phyloP scores from a whole-genome alignment of 2,329 filamentous ascomycete species.

The Sclerotiophoma versabilis region DNA sequence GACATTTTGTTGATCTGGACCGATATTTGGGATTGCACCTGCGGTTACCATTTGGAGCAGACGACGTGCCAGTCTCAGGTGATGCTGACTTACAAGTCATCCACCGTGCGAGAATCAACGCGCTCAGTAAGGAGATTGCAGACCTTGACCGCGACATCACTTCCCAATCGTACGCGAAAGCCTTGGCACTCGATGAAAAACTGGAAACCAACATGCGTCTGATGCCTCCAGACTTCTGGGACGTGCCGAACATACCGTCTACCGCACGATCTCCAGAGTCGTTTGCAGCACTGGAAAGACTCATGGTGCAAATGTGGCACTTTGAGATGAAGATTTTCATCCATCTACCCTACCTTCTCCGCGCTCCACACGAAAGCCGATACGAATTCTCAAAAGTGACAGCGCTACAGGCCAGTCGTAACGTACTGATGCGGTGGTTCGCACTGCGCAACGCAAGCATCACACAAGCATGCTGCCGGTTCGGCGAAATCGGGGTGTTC shows the following conservation, averaged over 20 bases:
- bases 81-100: conserved; percentile 28
- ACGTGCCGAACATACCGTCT: conserved; percentile 45
- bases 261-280: conserved; percentile 42
- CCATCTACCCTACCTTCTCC: conserved; percentile 44
- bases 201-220: conserved; percentile 40
- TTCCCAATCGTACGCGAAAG: conserved; percentile 41
- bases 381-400: conserved; percentile 47
- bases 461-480: conserved; percentile 45
- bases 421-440: conserved; percentile 48
- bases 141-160: conserved; percentile 42
- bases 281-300: conserved; percentile 33
- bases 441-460: conserved; percentile 44
- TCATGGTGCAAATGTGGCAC: conserved; percentile 47
- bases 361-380: conserved; percentile 39
- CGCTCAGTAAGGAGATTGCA: conserved; percentile 33
- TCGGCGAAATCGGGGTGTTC: conserved; percentile 45
- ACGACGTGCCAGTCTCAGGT: conserved; percentile 37
- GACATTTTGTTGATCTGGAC: conserved; percentile 40
- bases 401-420: conserved; percentile 44
- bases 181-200: conserved; percentile 43
- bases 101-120: conserved; percentile 36
- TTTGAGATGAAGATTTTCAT: conserved; percentile 47
- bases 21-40: conserved; percentile 45
- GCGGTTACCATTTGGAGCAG: conserved; percentile 44
- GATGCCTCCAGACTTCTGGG: conserved; percentile 45